Base-by-base conservation (phyloP, 495 filamentous ascomycete species). In the Xylaria grammica region DNA sequence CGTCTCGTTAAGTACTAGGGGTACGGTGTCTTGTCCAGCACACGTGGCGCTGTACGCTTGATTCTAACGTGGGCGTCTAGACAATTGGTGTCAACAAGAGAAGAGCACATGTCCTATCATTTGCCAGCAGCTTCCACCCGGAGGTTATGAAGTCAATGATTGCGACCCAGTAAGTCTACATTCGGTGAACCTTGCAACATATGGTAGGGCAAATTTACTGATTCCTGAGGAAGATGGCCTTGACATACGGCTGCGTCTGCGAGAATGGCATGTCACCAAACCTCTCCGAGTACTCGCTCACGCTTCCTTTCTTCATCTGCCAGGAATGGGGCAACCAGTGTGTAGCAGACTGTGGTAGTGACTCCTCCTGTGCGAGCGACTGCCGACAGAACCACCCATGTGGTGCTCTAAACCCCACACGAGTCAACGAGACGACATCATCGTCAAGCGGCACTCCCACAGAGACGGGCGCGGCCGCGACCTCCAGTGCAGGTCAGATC, bases 231-330 rank as follows among this genome's bases (percentile, higher is more conserved):
- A 65, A 95, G 91, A 74, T 84, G 67, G 83, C 83, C 3, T 82
- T 97, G 32, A 75, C 67, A 44, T 97, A 90, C 78, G 72, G 76
- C 65, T 97, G 93, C 71, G 76, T 92, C 69, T 97, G 93, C 82
- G 82, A 79, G 72, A 90, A 94, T 78, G 84, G 85, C 68, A 69
- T 79, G 65, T 75, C 83, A 40, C 93, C 93, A 65, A 96, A 96
- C 73, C 76, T 90, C 24, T 85, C 90, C 67, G 83, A 96, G 74
- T 97, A 91, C 84, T 90, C 90, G 22, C 85, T 90, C 71, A 97
- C 93, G 5, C 84, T 97, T 30, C 91, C 93, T 8, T 97, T 90
- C 84, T 93, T 87, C 78, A 81, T 89, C 65, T 97, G 93, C 84
- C 86, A 84, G 15, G 83, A 90, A 73, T 85, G 84, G 76, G 88